phyloP scores from a whole-genome alignment of 805 yeast species.

The Wickerhamiella shivajii region DNA sequence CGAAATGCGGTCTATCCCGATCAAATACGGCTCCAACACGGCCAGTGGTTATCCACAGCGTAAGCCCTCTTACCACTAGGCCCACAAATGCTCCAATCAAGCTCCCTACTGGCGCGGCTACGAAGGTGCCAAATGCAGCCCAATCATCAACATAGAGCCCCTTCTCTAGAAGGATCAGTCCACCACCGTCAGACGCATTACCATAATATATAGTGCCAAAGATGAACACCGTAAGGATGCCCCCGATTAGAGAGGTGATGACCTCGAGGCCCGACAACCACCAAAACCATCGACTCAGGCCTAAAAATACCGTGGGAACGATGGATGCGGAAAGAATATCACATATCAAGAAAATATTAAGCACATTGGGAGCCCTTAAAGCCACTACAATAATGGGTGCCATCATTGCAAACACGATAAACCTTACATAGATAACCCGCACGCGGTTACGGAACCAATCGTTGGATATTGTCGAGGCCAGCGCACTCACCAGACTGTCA shows the following conservation, averaged over 20 bases:
- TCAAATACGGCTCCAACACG: conserved; percentile 15
- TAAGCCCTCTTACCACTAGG: conserved; percentile 26
- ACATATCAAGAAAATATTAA: conserved; percentile 80
- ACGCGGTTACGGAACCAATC: conserved; percentile 77
- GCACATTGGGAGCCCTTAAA: conserved; percentile 62
- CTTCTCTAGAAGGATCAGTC: conserved; percentile 40
- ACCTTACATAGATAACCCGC: conserved; percentile 49
- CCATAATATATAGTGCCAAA: conserved; percentile 69
- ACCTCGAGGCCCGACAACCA: conserved; percentile 69
- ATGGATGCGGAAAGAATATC: conserved; percentile 80
- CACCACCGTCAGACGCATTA: conserved; percentile 59
- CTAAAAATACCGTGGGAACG: conserved; percentile 71
- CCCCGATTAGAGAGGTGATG: conserved; percentile 72
- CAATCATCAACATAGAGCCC: conserved; percentile 74
- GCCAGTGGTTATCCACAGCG: conserved; percentile 9
- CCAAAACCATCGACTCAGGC: conserved; percentile 52
- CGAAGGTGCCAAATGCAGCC: conserved; percentile 91
- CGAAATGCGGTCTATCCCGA: conserved; percentile 25
- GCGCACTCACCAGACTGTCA: conserved; percentile 78
- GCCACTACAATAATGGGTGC: conserved; percentile 84
- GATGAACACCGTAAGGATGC: conserved; percentile 61
- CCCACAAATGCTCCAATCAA: conserved; percentile 40
- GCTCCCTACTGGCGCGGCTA: conserved; percentile 75
- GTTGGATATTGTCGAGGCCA: conserved; percentile 78
- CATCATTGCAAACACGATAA: conserved; percentile 58